Evolutionary conservation across 805 yeast genomes (phyloP).

Genomic region (Torulaspora franciscae): DNA sequence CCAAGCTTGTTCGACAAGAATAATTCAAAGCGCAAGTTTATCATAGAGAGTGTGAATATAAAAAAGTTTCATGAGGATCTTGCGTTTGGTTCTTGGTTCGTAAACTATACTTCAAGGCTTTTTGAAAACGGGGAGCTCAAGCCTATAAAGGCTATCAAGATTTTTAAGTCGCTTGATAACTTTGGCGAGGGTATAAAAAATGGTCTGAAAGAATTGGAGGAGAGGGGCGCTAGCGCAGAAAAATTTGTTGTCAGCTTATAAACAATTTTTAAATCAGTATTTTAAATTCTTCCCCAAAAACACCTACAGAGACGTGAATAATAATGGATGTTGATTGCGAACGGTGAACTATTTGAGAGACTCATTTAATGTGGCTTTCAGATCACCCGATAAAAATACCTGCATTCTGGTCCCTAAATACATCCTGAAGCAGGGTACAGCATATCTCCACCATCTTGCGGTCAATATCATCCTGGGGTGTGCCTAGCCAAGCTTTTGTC

Average conservation of each 20-base stretch:
- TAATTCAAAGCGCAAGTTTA: slow-evolving; percentile 24
- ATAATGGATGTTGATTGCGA: background rate
- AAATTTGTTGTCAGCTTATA: slow-evolving; percentile 36
- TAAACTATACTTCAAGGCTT: slow-evolving; percentile 34
- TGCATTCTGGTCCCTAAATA: background rate
- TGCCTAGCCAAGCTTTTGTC: background rate
- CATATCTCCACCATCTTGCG: background rate
- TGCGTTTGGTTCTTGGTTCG: slow-evolving; percentile 36
- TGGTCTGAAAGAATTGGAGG: slow-evolving; percentile 40
- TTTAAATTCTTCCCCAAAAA: background rate
- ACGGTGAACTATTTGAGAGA: background rate
- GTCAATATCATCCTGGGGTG: background rate
- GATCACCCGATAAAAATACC: background rate
- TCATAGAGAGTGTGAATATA: slow-evolving; percentile 35
- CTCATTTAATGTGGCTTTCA: background rate
- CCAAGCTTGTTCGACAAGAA: slow-evolving; percentile 9
- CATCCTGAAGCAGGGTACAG: background rate
- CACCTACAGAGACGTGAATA: background rate
- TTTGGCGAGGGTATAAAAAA: slow-evolving; percentile 31
- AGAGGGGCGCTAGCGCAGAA: slow-evolving; percentile 41
- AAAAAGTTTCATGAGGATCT: slow-evolving; percentile 44
- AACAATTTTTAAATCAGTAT: background rate
- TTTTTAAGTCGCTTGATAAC: slow-evolving; percentile 35
- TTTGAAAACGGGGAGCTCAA: slow-evolving; percentile 29
- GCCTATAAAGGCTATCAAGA: slow-evolving; percentile 36